phyloP scores from a whole-genome alignment of 192 early-diverging fungal species.

The Coemansia umbellata region DNA sequence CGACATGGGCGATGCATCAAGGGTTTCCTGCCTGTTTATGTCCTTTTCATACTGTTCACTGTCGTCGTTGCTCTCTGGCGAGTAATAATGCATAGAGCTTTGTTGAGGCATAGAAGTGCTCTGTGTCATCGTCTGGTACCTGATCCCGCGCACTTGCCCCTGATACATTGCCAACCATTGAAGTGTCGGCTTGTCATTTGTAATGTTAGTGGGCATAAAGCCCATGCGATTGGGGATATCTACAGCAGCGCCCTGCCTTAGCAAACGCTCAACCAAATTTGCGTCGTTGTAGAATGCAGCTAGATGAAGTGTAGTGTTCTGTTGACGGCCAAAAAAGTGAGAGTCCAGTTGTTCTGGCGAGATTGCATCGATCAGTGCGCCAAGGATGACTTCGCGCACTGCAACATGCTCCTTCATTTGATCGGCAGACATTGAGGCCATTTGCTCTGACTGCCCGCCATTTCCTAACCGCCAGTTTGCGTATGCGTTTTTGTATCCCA shows the following conservation, averaged over 20 bases:
- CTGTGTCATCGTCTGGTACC: conserved; percentile 25
- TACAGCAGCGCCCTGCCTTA: conserved; percentile 49
- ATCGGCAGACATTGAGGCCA: conserved; percentile 43
- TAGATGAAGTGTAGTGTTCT: conserved; percentile 52
- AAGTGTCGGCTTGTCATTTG: conserved; percentile 47
- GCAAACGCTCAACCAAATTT: conserved; percentile 44
- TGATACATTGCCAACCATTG: conserved; percentile 51
- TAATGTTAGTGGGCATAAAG: conserved; percentile 39
- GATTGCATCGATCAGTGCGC: conserved; percentile 49
- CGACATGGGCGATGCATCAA: conserved; percentile 4
- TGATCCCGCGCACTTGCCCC: conserved; percentile 39
- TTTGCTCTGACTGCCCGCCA: conserved; percentile 39
- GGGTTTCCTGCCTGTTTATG: neutral
- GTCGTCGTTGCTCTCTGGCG: conserved; percentile 1
- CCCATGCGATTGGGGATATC: conserved; percentile 51
- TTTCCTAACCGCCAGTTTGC: conserved; percentile 51
- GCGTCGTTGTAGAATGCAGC: conserved; percentile 53
- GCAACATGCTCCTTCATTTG: conserved; percentile 50
- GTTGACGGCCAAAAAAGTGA: conserved; percentile 50
- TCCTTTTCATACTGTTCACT: conserved; percentile 12
- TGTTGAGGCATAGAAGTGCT: conserved; percentile 1
- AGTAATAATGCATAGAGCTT: conserved; percentile 8
- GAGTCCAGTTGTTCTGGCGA: conserved; percentile 50
- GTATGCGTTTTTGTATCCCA: conserved; percentile 53
- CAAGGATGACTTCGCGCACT: conserved; percentile 47